These are phyloP conservation scores for Pseudisothecium myosuroides DNA, from an alignment of 225 moss, liverwort and hornwort species.

Conservation along the genomic window DNA sequence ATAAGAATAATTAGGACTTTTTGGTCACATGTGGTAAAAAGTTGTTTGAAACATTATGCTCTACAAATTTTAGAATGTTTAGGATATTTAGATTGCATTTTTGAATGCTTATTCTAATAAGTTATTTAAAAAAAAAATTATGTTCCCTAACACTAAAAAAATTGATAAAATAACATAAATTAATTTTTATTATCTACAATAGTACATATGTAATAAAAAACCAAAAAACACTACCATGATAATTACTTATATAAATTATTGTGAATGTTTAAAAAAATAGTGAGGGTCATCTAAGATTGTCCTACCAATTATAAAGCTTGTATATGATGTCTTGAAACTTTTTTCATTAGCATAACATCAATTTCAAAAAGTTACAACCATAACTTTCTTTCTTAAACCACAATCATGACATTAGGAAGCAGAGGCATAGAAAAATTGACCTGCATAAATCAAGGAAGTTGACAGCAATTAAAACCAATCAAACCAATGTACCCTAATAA, in stretches of 20 bases:
- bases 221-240: neutral
- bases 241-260: neutral
- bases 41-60: rapidly evolving
- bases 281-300: neutral
- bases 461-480: neutral
- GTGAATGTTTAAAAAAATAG: too few relatives aligned
- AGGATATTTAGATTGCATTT: neutral
- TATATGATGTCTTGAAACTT: rapidly evolving
- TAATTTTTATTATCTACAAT: neutral
- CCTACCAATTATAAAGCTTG: neutral
- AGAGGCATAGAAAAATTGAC: neutral
- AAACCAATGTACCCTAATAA: neutral
- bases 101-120: too few relatives aligned
- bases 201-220: neutral
- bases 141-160: rapidly evolving
- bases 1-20: neutral
- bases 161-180: neutral
- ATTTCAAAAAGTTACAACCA: neutral
- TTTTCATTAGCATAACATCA: neutral
- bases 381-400: neutral
- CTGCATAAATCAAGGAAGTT: neutral
- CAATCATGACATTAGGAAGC: neutral
- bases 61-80: rapidly evolving
- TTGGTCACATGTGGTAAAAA: neutral
- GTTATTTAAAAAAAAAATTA: neutral